A percentile compares a stretch with the other conserved stretches of the same genome.
phyloP scores from a whole-genome alignment of 352 stramenopile species.

The Pythium grandisporangium region DNA sequence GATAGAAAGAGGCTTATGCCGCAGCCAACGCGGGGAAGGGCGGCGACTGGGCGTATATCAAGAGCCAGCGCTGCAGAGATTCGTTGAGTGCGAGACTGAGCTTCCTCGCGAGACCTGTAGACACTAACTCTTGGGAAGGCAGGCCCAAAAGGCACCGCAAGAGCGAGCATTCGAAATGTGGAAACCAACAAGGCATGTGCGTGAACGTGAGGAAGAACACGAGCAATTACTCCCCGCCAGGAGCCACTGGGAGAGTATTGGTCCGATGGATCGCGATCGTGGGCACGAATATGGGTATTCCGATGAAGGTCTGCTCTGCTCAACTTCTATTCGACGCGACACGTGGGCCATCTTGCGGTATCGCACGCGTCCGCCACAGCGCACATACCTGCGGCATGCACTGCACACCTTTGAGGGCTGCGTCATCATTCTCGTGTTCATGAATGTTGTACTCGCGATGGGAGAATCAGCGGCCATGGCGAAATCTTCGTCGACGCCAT shows the following conservation, averaged over 20 bases:
- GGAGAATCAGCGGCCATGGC: constrained; percentile 30
- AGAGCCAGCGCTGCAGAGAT: too few species aligned
- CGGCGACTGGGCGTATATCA: too few species aligned
- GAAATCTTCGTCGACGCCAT: constrained; percentile 2
- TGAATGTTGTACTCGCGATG: constrained; percentile 76
- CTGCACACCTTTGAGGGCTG: constrained; percentile 60
- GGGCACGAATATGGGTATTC: constrained; percentile 2
- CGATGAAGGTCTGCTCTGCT: constrained; percentile 1
- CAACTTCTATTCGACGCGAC: constrained; percentile 29
- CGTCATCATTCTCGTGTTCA: constrained; percentile 63
- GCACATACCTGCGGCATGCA: constrained; percentile 46
- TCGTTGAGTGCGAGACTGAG: too few species aligned
- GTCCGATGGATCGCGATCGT: constrained; percentile 1
- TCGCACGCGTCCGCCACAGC: constrained; percentile 46
- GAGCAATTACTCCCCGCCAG: constrained; percentile 16
- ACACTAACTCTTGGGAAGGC: too few species aligned
- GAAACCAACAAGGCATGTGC: too few species aligned
- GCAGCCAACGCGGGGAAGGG: too few species aligned
- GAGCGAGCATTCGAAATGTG: too few species aligned
- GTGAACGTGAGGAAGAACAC: constrained; percentile 14
- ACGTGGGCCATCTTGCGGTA: constrained; percentile 76
- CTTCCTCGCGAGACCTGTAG: too few species aligned
- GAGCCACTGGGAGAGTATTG: constrained; percentile 20
- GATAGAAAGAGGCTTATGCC: too few species aligned
- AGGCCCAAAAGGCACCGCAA: too few species aligned